phyloP scores from a whole-genome alignment of 2,329 filamentous ascomycete genomes.

The Elsinoe fawcettii region DNA sequence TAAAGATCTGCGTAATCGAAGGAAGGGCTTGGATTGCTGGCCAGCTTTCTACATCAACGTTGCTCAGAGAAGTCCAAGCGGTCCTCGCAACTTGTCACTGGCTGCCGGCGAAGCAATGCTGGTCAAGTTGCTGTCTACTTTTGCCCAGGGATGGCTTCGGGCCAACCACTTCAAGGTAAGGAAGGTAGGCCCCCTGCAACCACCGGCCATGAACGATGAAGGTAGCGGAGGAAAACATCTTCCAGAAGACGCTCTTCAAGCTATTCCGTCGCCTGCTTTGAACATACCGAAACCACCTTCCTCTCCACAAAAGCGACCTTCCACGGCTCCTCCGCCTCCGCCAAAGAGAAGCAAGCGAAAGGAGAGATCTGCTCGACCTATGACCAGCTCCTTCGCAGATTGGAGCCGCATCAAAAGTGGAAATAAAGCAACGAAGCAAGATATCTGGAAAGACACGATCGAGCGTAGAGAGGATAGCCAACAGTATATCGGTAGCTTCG shows the following conservation, averaged over 20 bases:
- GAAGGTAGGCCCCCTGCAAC: background rate
- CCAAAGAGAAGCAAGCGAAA: background rate
- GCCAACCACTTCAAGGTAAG: constrained; percentile 60
- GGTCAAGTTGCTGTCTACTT: constrained; percentile 59
- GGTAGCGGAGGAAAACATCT: background rate
- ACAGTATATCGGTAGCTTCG: background rate
- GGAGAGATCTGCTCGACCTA: background rate
- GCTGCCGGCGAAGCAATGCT: background rate
- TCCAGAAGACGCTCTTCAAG: background rate
- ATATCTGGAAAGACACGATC: background rate
- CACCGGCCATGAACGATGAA: background rate
- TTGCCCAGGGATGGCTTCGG: constrained; percentile 67
- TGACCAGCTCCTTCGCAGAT: constrained; percentile 24
- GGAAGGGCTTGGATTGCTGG: constrained; percentile 69
- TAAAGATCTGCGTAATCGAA: constrained; percentile 44
- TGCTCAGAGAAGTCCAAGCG: constrained; percentile 22
- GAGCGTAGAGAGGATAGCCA: background rate
- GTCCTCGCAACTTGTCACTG: too few relatives aligned
- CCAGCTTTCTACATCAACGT: constrained; percentile 84
- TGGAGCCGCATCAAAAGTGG: constrained; percentile 41
- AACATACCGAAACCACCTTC: background rate
- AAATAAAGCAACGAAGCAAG: constrained; percentile 18
- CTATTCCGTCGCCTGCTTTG: background rate
- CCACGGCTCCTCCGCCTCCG: background rate
- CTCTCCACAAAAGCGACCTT: background rate